Base-by-base conservation (phyloP, 768 basidiomycete genomes). In the Trametes elegans region DNA sequence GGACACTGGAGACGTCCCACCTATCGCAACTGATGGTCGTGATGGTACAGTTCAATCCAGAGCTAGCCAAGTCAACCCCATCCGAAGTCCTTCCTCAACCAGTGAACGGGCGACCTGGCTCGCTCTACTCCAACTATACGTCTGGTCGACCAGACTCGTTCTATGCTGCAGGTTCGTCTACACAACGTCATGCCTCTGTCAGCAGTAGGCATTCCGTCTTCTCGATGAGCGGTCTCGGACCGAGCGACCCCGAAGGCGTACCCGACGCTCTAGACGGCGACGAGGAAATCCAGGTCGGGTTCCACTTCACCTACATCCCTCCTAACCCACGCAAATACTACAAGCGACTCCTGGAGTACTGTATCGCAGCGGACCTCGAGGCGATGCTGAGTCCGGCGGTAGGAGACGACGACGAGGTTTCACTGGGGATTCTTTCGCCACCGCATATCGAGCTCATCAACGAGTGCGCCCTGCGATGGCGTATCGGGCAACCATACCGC, bases 321-420 rank as follows among this genome's bases (percentile, higher is more conserved):
- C 85, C 92, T 14, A 90, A 90, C 66, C 90, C 95, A 7, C 84
- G 82, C 70, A 84, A 82, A 63, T 91, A 81, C 68, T 99, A 96
- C 76, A 84, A 84, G 60, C 83, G 90, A 10, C 78, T 98, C 14
- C 79, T 97, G 26, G 86, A 92, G 67, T 76, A 81, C 50, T 93
- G 93, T 66, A 81, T 99, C 41, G 77, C 86, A 23, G 79, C 81
- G 24, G 97, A 99, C 68, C 75, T 98, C 54, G 91, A 93, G 65
- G 81, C 85, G 32, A 93, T 99, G 90, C 78, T 88, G 44, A 88
- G 88, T 41, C 88, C 91, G 5, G 88, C 90, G 53, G 87, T 98
- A n/a, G 88, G 93, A 41, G 92, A 93, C 62, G 89, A 92, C 62
- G 92, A 98, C 61, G 94, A 98, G 73, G 96, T 99, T 14, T 91